These are phyloP conservation scores for Globisporangium okanoganense DNA, from an alignment of 352 stramenopile species.

Conservation along the genomic window DNA sequence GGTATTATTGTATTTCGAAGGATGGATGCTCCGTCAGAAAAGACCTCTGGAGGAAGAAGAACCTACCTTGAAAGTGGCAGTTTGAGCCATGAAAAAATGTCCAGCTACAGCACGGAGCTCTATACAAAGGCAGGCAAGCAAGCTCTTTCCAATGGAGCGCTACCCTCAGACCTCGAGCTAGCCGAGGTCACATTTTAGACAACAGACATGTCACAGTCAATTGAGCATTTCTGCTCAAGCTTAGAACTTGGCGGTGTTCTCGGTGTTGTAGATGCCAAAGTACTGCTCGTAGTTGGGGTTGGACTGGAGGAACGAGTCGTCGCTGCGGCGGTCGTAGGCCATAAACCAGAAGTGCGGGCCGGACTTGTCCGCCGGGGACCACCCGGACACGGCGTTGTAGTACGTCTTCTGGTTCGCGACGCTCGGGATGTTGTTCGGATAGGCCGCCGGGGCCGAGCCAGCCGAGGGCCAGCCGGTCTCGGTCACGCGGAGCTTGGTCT, in stretches of 20 bases:
- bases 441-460: slow-evolving; percentile 13
- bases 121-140: background rate
- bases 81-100: background rate
- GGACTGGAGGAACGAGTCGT: slow-evolving; percentile 12
- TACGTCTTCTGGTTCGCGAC: slow-evolving; percentile 15
- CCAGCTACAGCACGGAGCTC: background rate
- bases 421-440: slow-evolving; percentile 14
- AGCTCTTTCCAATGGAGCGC: slow-evolving; percentile 4
- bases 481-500: slow-evolving; percentile 31
- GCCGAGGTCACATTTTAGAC: background rate
- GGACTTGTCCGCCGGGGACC: slow-evolving; percentile 8
- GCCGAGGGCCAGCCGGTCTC: slow-evolving; percentile 58
- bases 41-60: background rate
- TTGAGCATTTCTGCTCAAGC: too few species aligned
- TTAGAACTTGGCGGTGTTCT: slow-evolving; percentile 15
- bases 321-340: slow-evolving; percentile 16
- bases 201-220: too few species aligned
- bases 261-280: slow-evolving; percentile 15
- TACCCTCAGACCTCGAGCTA: background rate
- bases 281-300: slow-evolving; percentile 14
- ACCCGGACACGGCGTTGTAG: slow-evolving; percentile 12
- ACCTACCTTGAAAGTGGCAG: background rate
- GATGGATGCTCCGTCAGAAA: background rate
- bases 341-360: slow-evolving; percentile 18
- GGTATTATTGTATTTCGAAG: background rate